These are phyloP conservation scores for Penicillium lividum DNA, from an alignment of 495 filamentous ascomycete species.

Conservation along the genomic window DNA sequence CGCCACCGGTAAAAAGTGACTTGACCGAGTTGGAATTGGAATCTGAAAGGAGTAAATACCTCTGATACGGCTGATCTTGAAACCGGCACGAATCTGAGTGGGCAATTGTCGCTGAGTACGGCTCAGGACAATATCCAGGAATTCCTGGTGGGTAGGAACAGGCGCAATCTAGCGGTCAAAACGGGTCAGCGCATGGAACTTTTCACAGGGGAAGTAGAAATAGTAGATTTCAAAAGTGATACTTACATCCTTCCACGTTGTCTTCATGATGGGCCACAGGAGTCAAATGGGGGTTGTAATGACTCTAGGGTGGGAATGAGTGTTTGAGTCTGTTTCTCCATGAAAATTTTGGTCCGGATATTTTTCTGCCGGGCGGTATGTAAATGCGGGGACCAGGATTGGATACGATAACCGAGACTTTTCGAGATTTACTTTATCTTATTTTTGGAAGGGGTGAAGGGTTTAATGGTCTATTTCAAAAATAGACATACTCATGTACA, in stretches of 20 bases:
- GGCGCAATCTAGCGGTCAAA: slow-evolving; percentile 68
- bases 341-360: slow-evolving; percentile 29
- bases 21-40: not conserved
- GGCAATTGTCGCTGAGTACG: slow-evolving; percentile 92
- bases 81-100: slow-evolving; percentile 93
- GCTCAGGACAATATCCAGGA: slow-evolving; percentile 94
- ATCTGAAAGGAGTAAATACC: slow-evolving; percentile 39
- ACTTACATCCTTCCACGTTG: slow-evolving; percentile 67
- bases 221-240: not conserved
- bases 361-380: slow-evolving; percentile 45
- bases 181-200: slow-evolving; percentile 16
- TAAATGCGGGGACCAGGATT: slow-evolving; percentile 34
- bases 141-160: slow-evolving; percentile 92
- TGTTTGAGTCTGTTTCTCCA: slow-evolving; percentile 31
- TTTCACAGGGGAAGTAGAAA: slow-evolving; percentile 2
- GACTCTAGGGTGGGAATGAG: slow-evolving; percentile 30
- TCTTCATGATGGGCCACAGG: slow-evolving; percentile 62
- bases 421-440: not conserved
- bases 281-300: slow-evolving; percentile 23
- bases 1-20: slow-evolving; percentile 4
- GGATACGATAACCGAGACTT: slow-evolving; percentile 25
- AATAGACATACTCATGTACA: slow-evolving; percentile 20
- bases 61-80: slow-evolving; percentile 95
- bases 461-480: slow-evolving; percentile 2
- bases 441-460: not conserved